Evolutionary conservation across 305 asterid genomes (phyloP).

Genomic region (Solanum hybrid): DNA sequence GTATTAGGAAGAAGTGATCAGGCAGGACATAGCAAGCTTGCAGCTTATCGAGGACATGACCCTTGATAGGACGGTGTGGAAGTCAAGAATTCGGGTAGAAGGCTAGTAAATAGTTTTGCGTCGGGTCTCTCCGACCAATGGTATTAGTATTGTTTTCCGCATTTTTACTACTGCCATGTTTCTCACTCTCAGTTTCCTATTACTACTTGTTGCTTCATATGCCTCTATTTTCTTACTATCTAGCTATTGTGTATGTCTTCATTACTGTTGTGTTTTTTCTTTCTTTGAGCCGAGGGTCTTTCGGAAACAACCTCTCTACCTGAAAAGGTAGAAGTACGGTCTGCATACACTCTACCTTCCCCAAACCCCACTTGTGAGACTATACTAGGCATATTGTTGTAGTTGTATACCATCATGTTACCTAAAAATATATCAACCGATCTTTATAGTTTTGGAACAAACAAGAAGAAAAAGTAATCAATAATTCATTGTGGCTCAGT

Average conservation of each 20-base stretch:
- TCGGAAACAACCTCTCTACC: not conserved
- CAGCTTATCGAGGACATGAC: not conserved
- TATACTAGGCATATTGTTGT: not conserved
- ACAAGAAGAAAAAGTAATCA: not conserved
- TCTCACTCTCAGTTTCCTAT: not conserved
- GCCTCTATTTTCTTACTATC: not conserved
- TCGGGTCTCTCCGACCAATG: not conserved
- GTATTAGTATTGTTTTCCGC: not conserved
- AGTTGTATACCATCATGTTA: not conserved
- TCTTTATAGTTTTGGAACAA: conserved; percentile 5
- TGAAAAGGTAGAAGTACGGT: not conserved
- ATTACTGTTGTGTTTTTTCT: not conserved
- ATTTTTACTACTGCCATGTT: not conserved
- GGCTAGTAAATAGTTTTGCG: not conserved
- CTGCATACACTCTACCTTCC: not conserved
- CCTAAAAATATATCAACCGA: not conserved
- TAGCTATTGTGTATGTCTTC: not conserved
- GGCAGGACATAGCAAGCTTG: not conserved
- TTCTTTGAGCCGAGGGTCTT: not conserved
- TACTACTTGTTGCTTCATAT: not conserved
- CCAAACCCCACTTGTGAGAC: not conserved
- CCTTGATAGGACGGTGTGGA: not conserved
- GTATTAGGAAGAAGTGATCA: not conserved
- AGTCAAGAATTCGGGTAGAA: not conserved
- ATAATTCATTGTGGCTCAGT: not conserved